Conservation (phyloP, 768 basidiomycete genomes). For the Baorangia bicolor region DNA sequence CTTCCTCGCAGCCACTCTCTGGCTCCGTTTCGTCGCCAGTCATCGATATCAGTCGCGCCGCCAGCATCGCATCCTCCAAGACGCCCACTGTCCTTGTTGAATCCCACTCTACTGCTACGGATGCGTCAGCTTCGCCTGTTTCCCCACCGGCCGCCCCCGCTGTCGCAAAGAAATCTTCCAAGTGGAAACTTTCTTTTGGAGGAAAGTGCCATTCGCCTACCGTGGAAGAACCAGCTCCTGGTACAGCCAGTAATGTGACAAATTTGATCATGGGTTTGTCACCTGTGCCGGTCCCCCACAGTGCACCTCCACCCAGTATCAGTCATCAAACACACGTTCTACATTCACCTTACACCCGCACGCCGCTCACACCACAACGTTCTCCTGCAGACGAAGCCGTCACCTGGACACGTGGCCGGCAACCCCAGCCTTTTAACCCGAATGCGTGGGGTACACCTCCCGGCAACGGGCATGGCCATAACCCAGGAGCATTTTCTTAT, state of each 20-base stretch:
- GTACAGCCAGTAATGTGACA: constrained; percentile 77
- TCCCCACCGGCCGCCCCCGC: constrained; percentile 36
- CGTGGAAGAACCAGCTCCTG: constrained; percentile 41
- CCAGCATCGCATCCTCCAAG: constrained; percentile 32
- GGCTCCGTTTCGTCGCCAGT: constrained; percentile 13
- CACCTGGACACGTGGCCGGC: constrained; percentile 52
- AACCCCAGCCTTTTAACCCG: constrained; percentile 25
- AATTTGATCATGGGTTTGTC: constrained; percentile 64
- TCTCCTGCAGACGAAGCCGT: constrained; percentile 42
- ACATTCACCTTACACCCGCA: constrained; percentile 28
- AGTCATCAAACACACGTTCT: constrained; percentile 12
- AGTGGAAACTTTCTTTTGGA: constrained; percentile 49
- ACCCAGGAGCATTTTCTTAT: constrained; percentile 10
- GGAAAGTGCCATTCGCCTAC: constrained; percentile 56
- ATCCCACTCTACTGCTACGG: constrained; percentile 9
- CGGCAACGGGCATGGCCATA: constrained; percentile 7
- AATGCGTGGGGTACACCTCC: constrained; percentile 23
- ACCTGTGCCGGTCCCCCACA: constrained; percentile 14
- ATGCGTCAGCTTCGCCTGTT: constrained; percentile 23
- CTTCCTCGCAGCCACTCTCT: constrained; percentile 38
- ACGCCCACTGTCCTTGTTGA: constrained; percentile 40
- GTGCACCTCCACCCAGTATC: not conserved
- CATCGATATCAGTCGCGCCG: constrained; percentile 24
- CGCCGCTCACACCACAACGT: constrained; percentile 33
- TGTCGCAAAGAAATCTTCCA: constrained; percentile 73